A percentile compares a stretch with the other conserved stretches of the same genome.
Evolutionary conservation across 2,329 filamentous ascomycete species (phyloP).

Genomic region (Arthroderma uncinatum): DNA sequence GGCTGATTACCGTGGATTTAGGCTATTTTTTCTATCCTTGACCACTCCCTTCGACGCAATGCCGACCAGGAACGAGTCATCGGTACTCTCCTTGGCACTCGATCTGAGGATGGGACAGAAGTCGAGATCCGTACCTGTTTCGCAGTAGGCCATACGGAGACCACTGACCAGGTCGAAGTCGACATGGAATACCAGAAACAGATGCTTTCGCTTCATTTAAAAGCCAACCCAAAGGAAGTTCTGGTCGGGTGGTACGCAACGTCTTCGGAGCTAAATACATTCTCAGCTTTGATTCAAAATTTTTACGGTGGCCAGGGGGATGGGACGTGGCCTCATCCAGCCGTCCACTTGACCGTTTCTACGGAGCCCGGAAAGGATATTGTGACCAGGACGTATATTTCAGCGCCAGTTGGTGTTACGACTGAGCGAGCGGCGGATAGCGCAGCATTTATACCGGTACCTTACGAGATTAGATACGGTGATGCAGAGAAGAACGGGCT

Average conservation of each 20-base stretch:
- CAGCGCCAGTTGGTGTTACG: slow-evolving; percentile 85
- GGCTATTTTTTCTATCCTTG: slow-evolving; percentile 58
- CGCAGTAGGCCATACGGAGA: slow-evolving; percentile 96
- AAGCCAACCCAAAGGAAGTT: slow-evolving; percentile 84
- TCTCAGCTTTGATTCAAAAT: slow-evolving; percentile 97
- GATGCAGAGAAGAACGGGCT: slow-evolving; percentile 67
- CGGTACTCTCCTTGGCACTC: slow-evolving; percentile 82
- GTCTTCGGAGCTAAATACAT: slow-evolving; percentile 91
- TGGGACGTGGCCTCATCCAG: slow-evolving; percentile 94
- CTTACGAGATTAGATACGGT: slow-evolving; percentile 83
- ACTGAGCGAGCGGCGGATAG: slow-evolving; percentile 90
- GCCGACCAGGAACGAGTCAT: slow-evolving; percentile 92
- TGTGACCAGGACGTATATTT: slow-evolving; percentile 88
- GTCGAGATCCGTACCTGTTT: slow-evolving; percentile 94
- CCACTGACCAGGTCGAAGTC: slow-evolving; percentile 95
- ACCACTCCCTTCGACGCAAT: slow-evolving; percentile 88
- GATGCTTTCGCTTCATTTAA: slow-evolving; percentile 90
- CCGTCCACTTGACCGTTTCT: slow-evolving; percentile 88
- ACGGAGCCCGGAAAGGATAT: slow-evolving; percentile 82
- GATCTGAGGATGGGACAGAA: slow-evolving; percentile 93
- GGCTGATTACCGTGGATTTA: slow-evolving; percentile 19
- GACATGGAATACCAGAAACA: slow-evolving; percentile 99
- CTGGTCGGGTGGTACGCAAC: slow-evolving; percentile 98
- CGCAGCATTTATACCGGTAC: slow-evolving; percentile 94
- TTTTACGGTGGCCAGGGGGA: slow-evolving; percentile 97